Evolutionary conservation across 169 alveolate genomes (phyloP).

Genomic region (Eimeria brunetti): DNA sequence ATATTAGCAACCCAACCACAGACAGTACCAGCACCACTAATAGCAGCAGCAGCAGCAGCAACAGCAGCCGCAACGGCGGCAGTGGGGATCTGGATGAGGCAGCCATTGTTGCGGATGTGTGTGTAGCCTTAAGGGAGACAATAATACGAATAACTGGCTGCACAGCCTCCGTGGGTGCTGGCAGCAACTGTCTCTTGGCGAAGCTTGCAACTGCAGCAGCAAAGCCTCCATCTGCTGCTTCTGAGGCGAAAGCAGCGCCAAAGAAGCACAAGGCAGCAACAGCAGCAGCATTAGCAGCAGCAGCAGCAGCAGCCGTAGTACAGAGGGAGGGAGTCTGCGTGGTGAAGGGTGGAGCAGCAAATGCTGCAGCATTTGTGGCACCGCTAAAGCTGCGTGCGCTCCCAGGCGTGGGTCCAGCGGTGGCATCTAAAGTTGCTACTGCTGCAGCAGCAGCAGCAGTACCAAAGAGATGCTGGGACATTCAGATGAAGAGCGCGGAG

Average conservation of each 20-base stretch:
- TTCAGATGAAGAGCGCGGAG: slow-evolving; percentile 26
- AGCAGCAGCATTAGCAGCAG: slow-evolving; percentile 8
- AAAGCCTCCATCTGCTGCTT: slow-evolving; percentile 58
- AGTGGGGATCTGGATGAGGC: slow-evolving; percentile 2
- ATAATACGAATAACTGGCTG: slow-evolving; percentile 63
- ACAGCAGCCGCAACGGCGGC: slow-evolving; percentile 7
- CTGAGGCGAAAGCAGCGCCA: slow-evolving; percentile 14
- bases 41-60: background rate
- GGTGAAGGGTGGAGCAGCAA: slow-evolving; percentile 28
- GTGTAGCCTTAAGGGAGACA: slow-evolving; percentile 8
- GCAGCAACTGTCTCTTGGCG: slow-evolving; percentile 70
- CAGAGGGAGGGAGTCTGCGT: slow-evolving; percentile 74
- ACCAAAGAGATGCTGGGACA: slow-evolving; percentile 28
- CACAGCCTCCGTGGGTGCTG: slow-evolving; percentile 79
- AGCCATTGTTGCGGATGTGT: slow-evolving; percentile 5
- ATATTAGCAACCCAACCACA: background rate
- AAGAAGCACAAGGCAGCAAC: slow-evolving; percentile 12
- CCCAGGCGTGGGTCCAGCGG: slow-evolving; percentile 66
- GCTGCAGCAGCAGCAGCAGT: slow-evolving; percentile 34
- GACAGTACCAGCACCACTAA: background rate
- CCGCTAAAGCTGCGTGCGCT: slow-evolving; percentile 47
- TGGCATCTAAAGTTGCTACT: slow-evolving; percentile 19
- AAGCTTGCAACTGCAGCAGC: slow-evolving; percentile 76
- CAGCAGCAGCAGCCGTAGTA: background rate
- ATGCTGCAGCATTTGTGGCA: slow-evolving; percentile 42